Percentiles rank a stretch among this genome's conserved stretches.
Conservation (phyloP, 1,284 basidiomycete species). For the Psilocybe mexicana region DNA sequence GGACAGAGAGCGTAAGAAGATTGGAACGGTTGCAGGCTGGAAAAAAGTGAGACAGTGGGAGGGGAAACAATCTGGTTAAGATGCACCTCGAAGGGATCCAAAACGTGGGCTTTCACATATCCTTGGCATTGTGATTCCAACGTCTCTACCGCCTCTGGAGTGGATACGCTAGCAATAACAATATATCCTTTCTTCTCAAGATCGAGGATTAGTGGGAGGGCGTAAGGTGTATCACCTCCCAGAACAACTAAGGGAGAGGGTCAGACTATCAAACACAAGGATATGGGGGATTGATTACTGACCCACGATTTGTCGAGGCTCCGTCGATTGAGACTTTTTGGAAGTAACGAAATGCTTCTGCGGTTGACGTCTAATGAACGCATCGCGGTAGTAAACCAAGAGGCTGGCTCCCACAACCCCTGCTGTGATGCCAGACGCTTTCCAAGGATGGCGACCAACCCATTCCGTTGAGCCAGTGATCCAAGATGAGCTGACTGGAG, state of each 20-base stretch:
- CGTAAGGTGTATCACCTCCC: constrained; percentile 74
- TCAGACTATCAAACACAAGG: constrained; percentile 5
- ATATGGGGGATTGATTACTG: constrained; percentile 27
- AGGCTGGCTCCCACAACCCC: constrained; percentile 61
- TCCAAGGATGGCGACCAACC: constrained; percentile 60
- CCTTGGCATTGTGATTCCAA: constrained; percentile 69
- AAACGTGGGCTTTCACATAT: constrained; percentile 74
- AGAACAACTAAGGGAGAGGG: constrained; percentile 60
- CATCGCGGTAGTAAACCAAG: constrained; percentile 52
- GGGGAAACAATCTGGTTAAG: constrained; percentile 2
- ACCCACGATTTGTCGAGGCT: constrained; percentile 74
- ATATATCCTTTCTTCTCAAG: constrained; percentile 78
- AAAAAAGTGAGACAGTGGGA: constrained; percentile 10
- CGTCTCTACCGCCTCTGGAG: constrained; percentile 58
- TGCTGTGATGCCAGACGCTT: constrained; percentile 49
- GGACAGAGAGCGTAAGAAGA: constrained; percentile 76
- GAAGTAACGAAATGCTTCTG: constrained; percentile 25
- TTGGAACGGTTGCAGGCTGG: constrained; percentile 67
- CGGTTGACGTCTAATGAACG: constrained; percentile 23
- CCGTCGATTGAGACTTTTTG: constrained; percentile 38
- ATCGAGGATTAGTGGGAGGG: constrained; percentile 66
- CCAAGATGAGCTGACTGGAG: constrained; percentile 49
- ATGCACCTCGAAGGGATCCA: constrained; percentile 73
- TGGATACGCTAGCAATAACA: constrained; percentile 74
- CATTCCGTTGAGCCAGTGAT: constrained; percentile 51